Evolutionary conservation across 75 land plant genomes (phyloP), one percentile per base, ranked within the genome.

Genomic region (Sequoia sempervirens): DNA sequence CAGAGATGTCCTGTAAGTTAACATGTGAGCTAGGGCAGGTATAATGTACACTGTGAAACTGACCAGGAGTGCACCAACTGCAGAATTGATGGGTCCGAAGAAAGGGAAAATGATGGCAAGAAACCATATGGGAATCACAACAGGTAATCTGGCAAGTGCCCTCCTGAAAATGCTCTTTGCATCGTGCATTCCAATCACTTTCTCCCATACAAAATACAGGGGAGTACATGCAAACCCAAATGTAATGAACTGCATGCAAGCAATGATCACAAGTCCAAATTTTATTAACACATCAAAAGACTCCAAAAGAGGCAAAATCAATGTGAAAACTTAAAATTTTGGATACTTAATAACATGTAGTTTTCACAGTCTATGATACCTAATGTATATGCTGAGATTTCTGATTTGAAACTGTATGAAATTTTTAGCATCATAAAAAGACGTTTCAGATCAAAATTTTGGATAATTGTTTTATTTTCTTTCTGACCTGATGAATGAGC

Each of bases 41-140:
- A 95, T 95, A 78, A 94, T 93, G 87, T 94, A 94, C 61, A 94
- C 96, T 37, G 96, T 93, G 89, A 94, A 94, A 61, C 93, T 93
- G 86, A 94, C 95, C 82, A 93, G 66, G 38, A 94, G 90, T 17
- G 96, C 90, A 10, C 96, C 96, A 3, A 94, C 93, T 7, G 95
- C 90, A 2, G 96, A 95, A 88, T 95, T 95, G 61, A 95, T 95
- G 61, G 96, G 96, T 12, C 94, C 93, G 78, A 93, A 93, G 88
- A 93, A 93, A 45, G 94, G 94, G 78, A 93, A 93, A 37, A 90
- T 90, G 82, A 93, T 93, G 58, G 94, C 94, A 34, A 93, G 81
- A 85, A 93, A 93, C 94, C 94, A 93, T 3, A 93, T 92, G 66
- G 94, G 94, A 15, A 93, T 36, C 69, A 93, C 93, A 26, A 93